Evolutionary conservation across 2,329 filamentous ascomycete species (phyloP), one percentile per base, ranked within the genome.

Genomic region (Mycosphaerella arachidis): DNA sequence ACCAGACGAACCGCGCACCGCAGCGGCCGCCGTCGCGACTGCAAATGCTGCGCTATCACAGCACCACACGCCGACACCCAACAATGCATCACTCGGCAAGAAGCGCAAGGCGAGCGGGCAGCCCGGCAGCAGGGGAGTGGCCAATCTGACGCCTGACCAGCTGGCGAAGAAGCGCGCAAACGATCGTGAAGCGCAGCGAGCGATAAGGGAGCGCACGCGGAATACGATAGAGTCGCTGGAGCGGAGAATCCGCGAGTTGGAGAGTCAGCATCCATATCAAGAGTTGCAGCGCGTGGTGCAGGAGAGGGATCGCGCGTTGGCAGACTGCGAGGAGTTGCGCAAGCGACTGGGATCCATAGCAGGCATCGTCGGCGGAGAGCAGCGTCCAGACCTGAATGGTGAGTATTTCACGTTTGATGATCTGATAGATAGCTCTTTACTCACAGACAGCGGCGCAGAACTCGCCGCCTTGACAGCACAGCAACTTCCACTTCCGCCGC

Each of bases 121-220:
- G 29, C 70, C 76, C 30, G 71, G 69, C 35, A 76, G 74, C 50
- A 85, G 91, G 66, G 92, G 90, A 64, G 92, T 96, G 58, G 91
- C 91, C 64, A 93, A 90, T 70, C 82, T 96, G 72, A 95, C 91
- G 10, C 89, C 91, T 6, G 89, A 92, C 63, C 92, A 96, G 76
- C 84, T 96, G 60, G 90, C 89, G 31, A 89, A 92, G 75, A 97
- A 96, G 79, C 84, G 92, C 65, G 90, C 91, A 70, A 96, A 96
- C 83, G 91, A 95, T 73, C 86, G 91, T 59, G 90, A 95, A 74
- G 91, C 91, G 31, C 91, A 96, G 73, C 84, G 91, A 53, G 90
- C 90, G 43, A 94, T 95, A 61, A 83, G 91, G 46, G 89, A 93
- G 77, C 85, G 91, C 57, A 94, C 90, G 30, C 91, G 88, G 76